Percentiles rank a stretch among this genome's conserved stretches.
phyloP scores from a whole-genome alignment of 176 grass and related monocot genomes.

The Cenchrus purpureus region DNA sequence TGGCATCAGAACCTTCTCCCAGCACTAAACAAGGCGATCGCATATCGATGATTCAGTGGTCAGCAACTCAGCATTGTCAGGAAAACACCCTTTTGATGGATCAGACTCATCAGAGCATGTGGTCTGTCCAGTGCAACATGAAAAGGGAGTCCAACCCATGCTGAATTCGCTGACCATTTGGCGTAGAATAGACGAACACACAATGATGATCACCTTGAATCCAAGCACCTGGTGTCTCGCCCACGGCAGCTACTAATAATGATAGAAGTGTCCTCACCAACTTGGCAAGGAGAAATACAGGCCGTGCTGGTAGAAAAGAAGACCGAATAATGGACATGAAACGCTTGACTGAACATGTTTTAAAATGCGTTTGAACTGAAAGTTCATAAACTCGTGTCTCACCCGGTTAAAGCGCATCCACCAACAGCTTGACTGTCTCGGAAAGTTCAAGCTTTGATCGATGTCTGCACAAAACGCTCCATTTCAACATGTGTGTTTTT shows the following conservation, averaged over 20 bases:
- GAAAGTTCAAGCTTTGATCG: background rate
- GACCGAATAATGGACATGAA: background rate
- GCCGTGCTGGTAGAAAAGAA: background rate
- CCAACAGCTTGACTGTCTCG: background rate
- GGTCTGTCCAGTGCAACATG: background rate
- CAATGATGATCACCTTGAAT: background rate
- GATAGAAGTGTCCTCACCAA: background rate
- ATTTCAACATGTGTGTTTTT: background rate
- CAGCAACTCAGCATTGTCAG: too few relatives aligned
- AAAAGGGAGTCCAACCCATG: constrained; percentile 3
- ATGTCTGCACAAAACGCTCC: background rate
- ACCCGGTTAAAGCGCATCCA: background rate
- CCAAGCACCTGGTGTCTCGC: background rate
- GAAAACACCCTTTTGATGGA: too few relatives aligned
- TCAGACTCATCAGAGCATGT: too few relatives aligned
- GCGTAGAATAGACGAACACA: background rate
- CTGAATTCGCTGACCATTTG: background rate
- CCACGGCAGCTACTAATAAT: background rate
- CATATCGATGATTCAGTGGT: too few relatives aligned
- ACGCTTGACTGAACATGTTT: background rate
- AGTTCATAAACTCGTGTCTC: background rate
- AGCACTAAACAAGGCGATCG: background rate
- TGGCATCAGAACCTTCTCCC: background rate
- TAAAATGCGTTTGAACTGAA: background rate
- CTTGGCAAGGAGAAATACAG: background rate